Base-by-base conservation (phyloP, 2,329 filamentous ascomycete genomes). In the Geosmithia flava region DNA sequence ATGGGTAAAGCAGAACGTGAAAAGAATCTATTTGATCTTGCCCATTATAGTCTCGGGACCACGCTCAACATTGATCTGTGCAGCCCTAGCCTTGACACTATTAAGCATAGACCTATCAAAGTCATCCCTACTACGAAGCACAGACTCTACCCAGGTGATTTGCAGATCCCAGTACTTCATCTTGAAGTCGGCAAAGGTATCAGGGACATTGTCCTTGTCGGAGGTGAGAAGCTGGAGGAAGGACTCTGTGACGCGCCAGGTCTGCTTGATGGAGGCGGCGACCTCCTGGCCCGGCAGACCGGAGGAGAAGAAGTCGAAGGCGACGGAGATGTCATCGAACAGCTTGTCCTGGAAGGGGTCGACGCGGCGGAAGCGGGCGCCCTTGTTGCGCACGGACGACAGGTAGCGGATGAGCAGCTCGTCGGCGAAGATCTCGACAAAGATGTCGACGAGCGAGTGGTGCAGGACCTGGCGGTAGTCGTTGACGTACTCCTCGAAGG, bases 311-410 rank as follows among this genome's bases (percentile, higher is more conserved):
- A 93, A 95, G 51, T 85, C 85, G 60, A 97, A 97, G 1, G 88
- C 88, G 0, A 87, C 87, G 44, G 88, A 76, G 47, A 98, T 81
- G 62, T 98, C 93, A 66, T 94, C 87, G 67, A 88, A 89, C 68
- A 97, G 84, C 68, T 95, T 95, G 54, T 95, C 88, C 50, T 85
- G 83, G 69, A 90, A 96, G 2, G 87, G 87, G 57, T 98, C 93
- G 40, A 78, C 67, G 52, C 89, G 83, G 51, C 84, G 82, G 74
- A 98, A 95, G 61, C 90, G 91, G 58, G 85, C 89, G 53, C 84
- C 83, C 64, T 86, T 87, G 74, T 98, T 98, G 63, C 86, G 85
- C 29, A 97, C 86, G 41, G 81, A 77, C 41, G 77, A 78, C 11
- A 98, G 78, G 64, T 98, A 98, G 49, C 82, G 80, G 23, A 90